phyloP scores from a whole-genome alignment of 345 rosid genomes.

The Linum trigynum region DNA sequence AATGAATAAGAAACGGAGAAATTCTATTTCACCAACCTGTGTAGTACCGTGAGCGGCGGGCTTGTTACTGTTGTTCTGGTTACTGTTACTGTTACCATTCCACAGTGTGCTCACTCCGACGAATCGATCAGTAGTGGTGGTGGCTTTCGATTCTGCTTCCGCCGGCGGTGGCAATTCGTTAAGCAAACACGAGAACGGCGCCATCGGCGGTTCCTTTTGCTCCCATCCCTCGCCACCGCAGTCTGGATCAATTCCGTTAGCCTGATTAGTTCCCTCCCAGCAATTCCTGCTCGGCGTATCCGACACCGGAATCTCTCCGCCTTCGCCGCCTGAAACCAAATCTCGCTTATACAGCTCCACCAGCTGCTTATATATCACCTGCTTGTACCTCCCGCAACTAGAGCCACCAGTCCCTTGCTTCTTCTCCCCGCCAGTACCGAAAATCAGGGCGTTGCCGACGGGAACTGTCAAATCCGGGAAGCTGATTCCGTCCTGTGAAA shows the following conservation, averaged over 20 bases:
- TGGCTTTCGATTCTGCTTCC: constrained; percentile 17
- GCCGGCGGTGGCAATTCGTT: constrained; percentile 24
- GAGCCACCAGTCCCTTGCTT: constrained; percentile 18
- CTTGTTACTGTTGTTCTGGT: background rate
- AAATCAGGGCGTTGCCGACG: constrained; percentile 16
- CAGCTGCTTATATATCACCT: constrained; percentile 52
- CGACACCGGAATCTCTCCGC: constrained; percentile 32
- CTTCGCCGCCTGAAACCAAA: constrained; percentile 16
- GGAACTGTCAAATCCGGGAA: constrained; percentile 58
- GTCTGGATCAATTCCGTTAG: constrained; percentile 12
- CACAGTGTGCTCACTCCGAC: constrained; percentile 23
- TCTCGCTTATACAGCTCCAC: constrained; percentile 43
- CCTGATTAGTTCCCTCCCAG: constrained; percentile 18
- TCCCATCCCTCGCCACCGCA: background rate
- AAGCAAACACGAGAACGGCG: constrained; percentile 32
- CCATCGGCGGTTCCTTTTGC: constrained; percentile 13
- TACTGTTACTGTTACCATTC: constrained; percentile 18
- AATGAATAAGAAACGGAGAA: background rate
- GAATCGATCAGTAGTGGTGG: constrained; percentile 1
- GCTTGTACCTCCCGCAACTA: constrained; percentile 45
- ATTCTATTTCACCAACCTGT: background rate
- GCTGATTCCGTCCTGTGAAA: background rate
- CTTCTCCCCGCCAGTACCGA: constrained; percentile 16
- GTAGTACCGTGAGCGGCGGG: background rate
- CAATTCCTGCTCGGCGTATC: constrained; percentile 23